Base-by-base conservation (phyloP, 441 rosid genomes). In the Lagerstroemia fauriei region DNA sequence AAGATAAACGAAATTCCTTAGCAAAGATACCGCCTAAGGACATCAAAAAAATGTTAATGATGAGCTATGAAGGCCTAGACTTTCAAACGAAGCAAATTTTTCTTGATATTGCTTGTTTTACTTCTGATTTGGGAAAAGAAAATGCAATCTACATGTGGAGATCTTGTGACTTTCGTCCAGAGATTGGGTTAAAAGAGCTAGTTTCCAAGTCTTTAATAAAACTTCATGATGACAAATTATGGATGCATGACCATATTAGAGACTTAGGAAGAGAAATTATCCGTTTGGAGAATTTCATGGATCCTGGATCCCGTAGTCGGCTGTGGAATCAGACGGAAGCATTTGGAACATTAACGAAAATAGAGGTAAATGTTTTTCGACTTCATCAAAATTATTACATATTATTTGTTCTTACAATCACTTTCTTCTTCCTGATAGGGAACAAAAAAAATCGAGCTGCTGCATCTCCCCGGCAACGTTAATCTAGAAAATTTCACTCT, bases 401-500 rank as follows among this genome's bases (percentile, higher is more conserved):
- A 9, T 48, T n/a, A n/a, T 48, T 2, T 48, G 12, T 48, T 48
- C 51, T 48, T 14, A 48, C 14, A 1, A 48, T 13, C 9, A 48
- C 12, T 48, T 10, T 48, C 51, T 48, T 48, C 51, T 48, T 48
- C 51, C 12, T 9, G 2, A 48, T 13, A 18, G 59, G 80, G 80
- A 78, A 27, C 73, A 4, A 2, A n/a, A 41, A 44, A 27, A 32
- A 27, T 72, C 4, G 50, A 25, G 25, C 77, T 41, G 0, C 16
- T 73, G n/a, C n/a, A 56, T 14, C 66, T 76, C 17, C 13, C 5
- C 12, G 0, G 16, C 0, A 18, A 51, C 38, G 10, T 11, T 1
- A 0, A 0, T 11, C 11, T 10, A 0, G 24, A 48, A 57, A 13
- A 51, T 13, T 0, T 0, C 57, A 0, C 27, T 8, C 41, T 51